Base-by-base conservation (phyloP, 2,329 filamentous ascomycete genomes). In the Aspergillus amoenus region DNA sequence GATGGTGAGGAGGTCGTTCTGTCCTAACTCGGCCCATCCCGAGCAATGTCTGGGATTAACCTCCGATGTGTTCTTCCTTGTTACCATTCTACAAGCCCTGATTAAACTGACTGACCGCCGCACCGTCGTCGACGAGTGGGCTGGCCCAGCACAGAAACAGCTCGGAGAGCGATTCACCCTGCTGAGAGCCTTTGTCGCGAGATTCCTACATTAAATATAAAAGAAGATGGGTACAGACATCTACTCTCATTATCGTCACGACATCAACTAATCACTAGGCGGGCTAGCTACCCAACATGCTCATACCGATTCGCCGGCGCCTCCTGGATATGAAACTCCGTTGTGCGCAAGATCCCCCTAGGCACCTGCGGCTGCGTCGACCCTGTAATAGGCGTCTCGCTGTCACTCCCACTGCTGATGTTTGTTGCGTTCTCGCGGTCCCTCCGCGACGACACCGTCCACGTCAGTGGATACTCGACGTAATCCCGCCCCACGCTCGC, bases 401-500 rank as follows among this genome's bases (percentile, higher is more conserved):
- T 47, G 2, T 37, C 51, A 52, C 41, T 45, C 7, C 51, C 42
- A 46, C 22, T 47, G 15, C 18, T 30, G 32, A 22, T 7, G 24
- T 30, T 30, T 3, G 27, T 30, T 9, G 3, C 9, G 9, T 30
- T 34, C 18, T 21, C 21, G 0, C 22, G 24, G 21, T 34, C 42
- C 15, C 12, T 32, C 42, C 34, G 15, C 50, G 17, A 21, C 15
- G 39, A 21, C 15, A 21, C 13, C 42, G 21, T 40, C 42, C 32
- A 57, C 12, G 50, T 57, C 45, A 54, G 42, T n/a, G 52, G 44
- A 40, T 60, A 60, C 6, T 54, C 51, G 17, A 54, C 53, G 11
- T 45, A 57, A 1, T 60, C 58, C 17, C 48, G 11, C 3, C 50
- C 54, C 4, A 56, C 45, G 17, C 58, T 56, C 18, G 50, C 58